These are phyloP conservation scores for Trichoderma afroharzianum DNA, from an alignment of 2,329 filamentous ascomycete species.

Conservation along the genomic window DNA sequence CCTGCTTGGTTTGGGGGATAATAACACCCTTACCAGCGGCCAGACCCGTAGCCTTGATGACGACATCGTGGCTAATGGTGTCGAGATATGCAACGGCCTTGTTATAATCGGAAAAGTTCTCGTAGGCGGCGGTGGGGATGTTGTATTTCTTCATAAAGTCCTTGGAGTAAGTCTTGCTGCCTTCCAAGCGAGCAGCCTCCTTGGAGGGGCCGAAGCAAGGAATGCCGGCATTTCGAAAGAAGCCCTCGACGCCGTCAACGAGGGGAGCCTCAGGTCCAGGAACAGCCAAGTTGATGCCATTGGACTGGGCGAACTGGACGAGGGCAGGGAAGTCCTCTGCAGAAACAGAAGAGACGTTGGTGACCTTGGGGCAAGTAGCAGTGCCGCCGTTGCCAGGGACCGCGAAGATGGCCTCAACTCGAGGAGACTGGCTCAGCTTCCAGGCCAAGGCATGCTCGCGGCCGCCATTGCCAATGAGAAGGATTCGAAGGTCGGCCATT, in stretches of 20 bases:
- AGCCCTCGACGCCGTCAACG: conserved; percentile 82
- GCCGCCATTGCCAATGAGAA: conserved; percentile 90
- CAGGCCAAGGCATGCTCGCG: conserved; percentile 92
- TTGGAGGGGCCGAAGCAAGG: conserved; percentile 81
- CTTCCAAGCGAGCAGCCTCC: conserved; percentile 84
- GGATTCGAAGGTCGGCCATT: conserved; percentile 55
- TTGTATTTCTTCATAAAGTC: conserved; percentile 92
- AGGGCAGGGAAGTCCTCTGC: conserved; percentile 75
- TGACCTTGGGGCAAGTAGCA: conserved; percentile 63
- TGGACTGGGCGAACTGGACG: conserved; percentile 68
- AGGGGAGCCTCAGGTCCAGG: conserved; percentile 92
- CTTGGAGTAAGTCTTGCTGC: conserved; percentile 95
- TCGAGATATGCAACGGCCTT: conserved; percentile 72
- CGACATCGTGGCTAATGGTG: conserved; percentile 65
- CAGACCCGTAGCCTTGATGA: conserved; percentile 90
- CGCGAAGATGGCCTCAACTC: conserved; percentile 69
- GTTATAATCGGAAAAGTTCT: conserved; percentile 79
- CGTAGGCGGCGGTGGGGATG: conserved; percentile 88
- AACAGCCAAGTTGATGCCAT: conserved; percentile 76
- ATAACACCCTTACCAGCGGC: conserved; percentile 96
- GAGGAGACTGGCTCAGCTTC: conserved; percentile 82
- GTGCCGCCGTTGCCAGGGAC: conserved; percentile 87
- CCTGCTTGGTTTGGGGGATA: conserved; percentile 74
- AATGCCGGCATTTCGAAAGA: conserved; percentile 72
- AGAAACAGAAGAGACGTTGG: conserved; percentile 66